Conservation (phyloP, 306 rosid species). For the Glycine tomentella region DNA sequence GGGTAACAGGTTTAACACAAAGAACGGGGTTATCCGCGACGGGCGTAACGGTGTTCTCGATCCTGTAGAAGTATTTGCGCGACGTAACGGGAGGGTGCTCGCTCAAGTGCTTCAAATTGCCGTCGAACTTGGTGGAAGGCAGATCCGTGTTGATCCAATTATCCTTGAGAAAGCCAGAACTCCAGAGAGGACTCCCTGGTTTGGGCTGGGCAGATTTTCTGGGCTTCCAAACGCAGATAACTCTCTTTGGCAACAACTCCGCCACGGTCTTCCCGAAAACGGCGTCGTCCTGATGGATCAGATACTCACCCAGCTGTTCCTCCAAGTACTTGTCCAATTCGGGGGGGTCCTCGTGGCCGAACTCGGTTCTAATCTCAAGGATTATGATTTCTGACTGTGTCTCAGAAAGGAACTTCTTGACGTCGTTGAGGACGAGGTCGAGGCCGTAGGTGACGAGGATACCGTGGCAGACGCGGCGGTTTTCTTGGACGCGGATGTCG, state of each 20-base stretch:
- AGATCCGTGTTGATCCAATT: slow-evolving; percentile 88
- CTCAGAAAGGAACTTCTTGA: slow-evolving; percentile 52
- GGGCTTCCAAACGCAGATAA: slow-evolving; percentile 91
- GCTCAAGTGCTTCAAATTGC: slow-evolving; percentile 75
- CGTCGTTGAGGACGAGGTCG: slow-evolving; percentile 43
- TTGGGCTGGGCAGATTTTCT: slow-evolving; percentile 70
- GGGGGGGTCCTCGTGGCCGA: slow-evolving; percentile 80
- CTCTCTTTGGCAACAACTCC: slow-evolving; percentile 71
- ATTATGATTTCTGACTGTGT: slow-evolving; percentile 73
- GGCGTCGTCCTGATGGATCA: slow-evolving; percentile 73
- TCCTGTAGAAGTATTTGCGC: slow-evolving; percentile 80
- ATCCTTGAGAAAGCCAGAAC: slow-evolving; percentile 70
- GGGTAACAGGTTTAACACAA: slow-evolving; percentile 82
- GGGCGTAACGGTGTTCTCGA: slow-evolving; percentile 94
- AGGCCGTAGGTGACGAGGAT: slow-evolving; percentile 56
- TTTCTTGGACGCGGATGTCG: too few species aligned
- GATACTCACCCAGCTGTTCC: slow-evolving; percentile 68
- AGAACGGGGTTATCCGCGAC: slow-evolving; percentile 76
- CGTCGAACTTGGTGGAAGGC: slow-evolving; percentile 86
- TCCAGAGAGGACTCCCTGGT: slow-evolving; percentile 74
- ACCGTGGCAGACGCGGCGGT: too few species aligned
- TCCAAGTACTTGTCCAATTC: slow-evolving; percentile 75
- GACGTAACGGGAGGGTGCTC: slow-evolving; percentile 65
- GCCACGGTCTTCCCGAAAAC: slow-evolving; percentile 66
- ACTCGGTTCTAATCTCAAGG: slow-evolving; percentile 84